Conservation (phyloP, 2,329 filamentous ascomycete genomes). For the Colletotrichum neosansevieriae region DNA sequence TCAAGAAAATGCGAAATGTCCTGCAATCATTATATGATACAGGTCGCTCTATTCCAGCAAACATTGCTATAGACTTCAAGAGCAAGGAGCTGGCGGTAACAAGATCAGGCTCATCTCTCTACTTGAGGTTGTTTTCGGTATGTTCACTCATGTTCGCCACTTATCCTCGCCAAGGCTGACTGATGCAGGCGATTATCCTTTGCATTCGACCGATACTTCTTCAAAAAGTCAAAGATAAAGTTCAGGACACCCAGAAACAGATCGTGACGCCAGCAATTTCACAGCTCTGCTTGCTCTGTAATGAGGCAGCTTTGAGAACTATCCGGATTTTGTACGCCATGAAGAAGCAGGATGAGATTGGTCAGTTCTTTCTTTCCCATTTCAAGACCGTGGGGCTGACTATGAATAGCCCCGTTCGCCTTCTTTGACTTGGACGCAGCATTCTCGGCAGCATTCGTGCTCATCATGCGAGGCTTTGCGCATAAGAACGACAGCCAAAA, state of each 20-base stretch:
- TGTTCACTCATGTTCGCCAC: neutral
- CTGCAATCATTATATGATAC: constrained; percentile 43
- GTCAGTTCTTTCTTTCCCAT: constrained; percentile 22
- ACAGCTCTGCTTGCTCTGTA: constrained; percentile 44
- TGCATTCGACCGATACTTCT: constrained; percentile 47
- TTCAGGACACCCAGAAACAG: constrained; percentile 41
- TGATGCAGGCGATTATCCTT: constrained; percentile 46
- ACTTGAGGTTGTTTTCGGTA: constrained; percentile 46
- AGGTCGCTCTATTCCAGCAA: constrained; percentile 44
- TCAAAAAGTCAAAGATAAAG: constrained; percentile 47
- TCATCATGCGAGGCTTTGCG: constrained; percentile 47
- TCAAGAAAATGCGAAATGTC: constrained; percentile 43
- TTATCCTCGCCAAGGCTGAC: neutral
- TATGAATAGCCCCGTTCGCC: constrained; percentile 43
- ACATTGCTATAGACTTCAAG: constrained; percentile 43
- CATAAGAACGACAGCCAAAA: constrained; percentile 41
- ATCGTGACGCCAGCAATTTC: constrained; percentile 40
- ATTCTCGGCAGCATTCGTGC: constrained; percentile 46
- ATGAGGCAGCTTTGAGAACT: constrained; percentile 45
- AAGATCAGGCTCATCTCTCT: constrained; percentile 45
- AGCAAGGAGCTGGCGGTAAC: constrained; percentile 41
- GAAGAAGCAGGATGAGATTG: constrained; percentile 43
- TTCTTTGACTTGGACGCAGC: constrained; percentile 47
- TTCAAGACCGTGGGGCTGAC: too few species aligned
- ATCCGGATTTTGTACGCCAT: constrained; percentile 44